phyloP scores from a whole-genome alignment of 306 rosid genomes.

The Trichosanthes truncata region DNA sequence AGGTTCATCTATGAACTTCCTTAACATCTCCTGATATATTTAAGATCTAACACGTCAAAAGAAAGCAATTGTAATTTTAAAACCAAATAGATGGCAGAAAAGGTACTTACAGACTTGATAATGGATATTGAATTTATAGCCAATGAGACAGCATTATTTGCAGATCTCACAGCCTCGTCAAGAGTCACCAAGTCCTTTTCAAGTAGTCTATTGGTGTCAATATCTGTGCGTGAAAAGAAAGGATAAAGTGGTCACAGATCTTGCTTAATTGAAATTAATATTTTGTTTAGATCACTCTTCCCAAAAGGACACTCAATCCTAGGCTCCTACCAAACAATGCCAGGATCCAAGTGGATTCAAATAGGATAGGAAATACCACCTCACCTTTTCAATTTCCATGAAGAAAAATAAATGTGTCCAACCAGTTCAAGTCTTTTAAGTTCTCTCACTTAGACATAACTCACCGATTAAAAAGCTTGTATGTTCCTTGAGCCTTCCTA shows the following conservation, averaged over 20 bases:
- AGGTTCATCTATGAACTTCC: constrained; percentile 38
- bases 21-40: constrained; percentile 49
- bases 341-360: background rate
- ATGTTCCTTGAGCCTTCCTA: constrained; percentile 51
- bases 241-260: background rate
- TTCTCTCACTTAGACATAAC: constrained; percentile 16
- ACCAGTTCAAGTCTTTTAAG: constrained; percentile 5
- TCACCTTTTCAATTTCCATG: background rate
- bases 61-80: constrained; percentile 6
- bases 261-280: background rate
- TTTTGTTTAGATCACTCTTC: background rate
- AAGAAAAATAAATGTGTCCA: constrained; percentile 2
- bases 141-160: constrained; percentile 81
- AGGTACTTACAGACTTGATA: constrained; percentile 61
- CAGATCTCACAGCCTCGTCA: constrained; percentile 87
- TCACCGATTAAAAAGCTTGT: constrained; percentile 74
- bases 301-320: background rate
- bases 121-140: constrained; percentile 65
- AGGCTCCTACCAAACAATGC: background rate
- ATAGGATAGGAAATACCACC: background rate
- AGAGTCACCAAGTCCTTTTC: constrained; percentile 84
- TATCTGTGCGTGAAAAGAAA: constrained; percentile 38
- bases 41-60: constrained; percentile 22
- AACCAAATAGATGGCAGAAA: constrained; percentile 15
- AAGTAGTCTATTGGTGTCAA: constrained; percentile 70